Evolutionary conservation across 83 land plant genomes (phyloP).

Genomic region (Isoetes engelmannii): DNA sequence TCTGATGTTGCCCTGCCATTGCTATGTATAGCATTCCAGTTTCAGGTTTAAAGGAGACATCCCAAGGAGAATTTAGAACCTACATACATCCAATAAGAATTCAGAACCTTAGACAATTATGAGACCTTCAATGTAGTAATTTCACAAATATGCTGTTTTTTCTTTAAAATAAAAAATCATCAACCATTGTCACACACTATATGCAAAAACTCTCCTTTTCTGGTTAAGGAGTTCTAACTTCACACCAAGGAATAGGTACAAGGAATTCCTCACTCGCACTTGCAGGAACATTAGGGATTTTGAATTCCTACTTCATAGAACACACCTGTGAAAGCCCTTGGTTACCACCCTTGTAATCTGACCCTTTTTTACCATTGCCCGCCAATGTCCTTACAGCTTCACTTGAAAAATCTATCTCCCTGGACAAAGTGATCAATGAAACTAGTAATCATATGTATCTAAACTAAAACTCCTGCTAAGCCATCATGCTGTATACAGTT

Average conservation of each 20-base stretch:
- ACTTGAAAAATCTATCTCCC: conserved; percentile 86
- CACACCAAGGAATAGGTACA: not conserved
- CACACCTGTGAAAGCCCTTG: conserved; percentile 64
- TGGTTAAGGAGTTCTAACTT: not conserved
- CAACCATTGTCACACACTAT: not conserved
- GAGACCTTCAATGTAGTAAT: not conserved
- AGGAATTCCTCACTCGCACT: no score
- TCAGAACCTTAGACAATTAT: not conserved
- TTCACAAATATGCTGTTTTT: not conserved
- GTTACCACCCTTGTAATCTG: conserved; percentile 81
- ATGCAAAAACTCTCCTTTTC: not conserved
- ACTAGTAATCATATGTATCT: not conserved
- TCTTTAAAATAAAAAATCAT: not conserved
- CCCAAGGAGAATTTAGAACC: conserved; percentile 99
- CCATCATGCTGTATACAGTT: not conserved
- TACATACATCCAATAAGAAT: conserved; percentile 17
- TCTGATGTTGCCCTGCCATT: conserved; percentile 99
- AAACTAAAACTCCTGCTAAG: not conserved
- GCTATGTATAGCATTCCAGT: conserved; percentile 73
- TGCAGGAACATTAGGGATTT: not conserved
- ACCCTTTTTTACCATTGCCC: conserved; percentile 89
- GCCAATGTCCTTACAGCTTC: conserved; percentile 83
- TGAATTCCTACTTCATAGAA: conserved; percentile 6
- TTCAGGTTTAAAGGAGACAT: conserved; percentile 65
- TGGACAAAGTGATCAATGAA: conserved; percentile 22